Evolutionary conservation across 176 grass and related monocot species (phyloP).

Genomic region (Juncus inflexus): DNA sequence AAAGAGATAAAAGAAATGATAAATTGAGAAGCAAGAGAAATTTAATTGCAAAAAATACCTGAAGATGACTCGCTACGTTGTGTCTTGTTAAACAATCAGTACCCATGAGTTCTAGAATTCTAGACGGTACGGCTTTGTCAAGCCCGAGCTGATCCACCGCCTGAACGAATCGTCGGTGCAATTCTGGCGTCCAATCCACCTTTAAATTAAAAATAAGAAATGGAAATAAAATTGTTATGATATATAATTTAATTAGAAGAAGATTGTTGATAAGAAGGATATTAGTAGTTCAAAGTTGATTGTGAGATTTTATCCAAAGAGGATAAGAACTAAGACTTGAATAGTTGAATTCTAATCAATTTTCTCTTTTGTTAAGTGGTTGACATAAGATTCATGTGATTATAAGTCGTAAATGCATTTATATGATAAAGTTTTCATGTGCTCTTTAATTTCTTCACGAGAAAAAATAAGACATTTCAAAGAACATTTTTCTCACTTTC

Average conservation of each 20-base stretch:
- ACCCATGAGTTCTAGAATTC: constrained; percentile 92
- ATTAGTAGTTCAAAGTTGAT: not conserved
- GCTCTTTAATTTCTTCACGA: constrained; percentile 7
- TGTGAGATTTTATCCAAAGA: constrained; percentile 19
- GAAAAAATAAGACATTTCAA: not conserved
- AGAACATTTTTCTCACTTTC: not conserved
- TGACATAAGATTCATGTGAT: not conserved
- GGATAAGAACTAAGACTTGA: constrained; percentile 24
- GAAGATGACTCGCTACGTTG: constrained; percentile 94
- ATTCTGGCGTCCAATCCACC: constrained; percentile 99
- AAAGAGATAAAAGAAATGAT: not conserved
- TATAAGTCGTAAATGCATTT: not conserved
- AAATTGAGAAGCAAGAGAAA: not conserved
- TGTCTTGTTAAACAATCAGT: constrained; percentile 77
- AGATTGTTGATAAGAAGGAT: not conserved
- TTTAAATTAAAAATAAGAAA: constrained; percentile 15
- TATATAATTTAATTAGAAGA: too few species aligned
- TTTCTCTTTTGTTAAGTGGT: not conserved
- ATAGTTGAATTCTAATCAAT: constrained; percentile 10
- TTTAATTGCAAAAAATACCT: constrained; percentile 32
- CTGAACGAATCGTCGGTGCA: constrained; percentile 92
- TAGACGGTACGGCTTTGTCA: constrained; percentile 91
- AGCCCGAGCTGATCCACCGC: constrained; percentile 96
- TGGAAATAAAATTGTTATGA: not conserved
- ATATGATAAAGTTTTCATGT: too few species aligned